These are phyloP conservation scores for Metarhizium brunneum DNA, from an alignment of 2,329 filamentous ascomycete species.

Conservation along the genomic window DNA sequence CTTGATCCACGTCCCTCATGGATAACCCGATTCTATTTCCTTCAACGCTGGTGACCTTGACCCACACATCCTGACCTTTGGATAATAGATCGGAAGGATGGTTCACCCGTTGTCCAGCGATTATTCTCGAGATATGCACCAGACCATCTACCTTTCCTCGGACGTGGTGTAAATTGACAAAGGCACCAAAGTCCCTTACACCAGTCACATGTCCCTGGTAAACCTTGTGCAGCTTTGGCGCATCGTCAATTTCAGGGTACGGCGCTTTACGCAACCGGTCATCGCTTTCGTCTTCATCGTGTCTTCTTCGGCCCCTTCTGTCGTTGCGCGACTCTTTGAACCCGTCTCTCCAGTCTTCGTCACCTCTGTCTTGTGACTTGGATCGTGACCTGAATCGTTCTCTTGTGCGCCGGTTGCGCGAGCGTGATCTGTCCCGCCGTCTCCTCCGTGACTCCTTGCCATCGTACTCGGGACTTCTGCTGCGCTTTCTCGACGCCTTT, in stretches of 20 bases:
- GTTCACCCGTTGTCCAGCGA: conserved; percentile 76
- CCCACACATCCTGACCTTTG: conserved; percentile 74
- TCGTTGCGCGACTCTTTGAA: conserved; percentile 21
- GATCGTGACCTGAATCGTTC: conserved; percentile 27
- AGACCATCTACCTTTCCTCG: conserved; percentile 84
- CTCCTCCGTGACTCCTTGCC: conserved; percentile 30
- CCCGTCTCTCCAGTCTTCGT: conserved; percentile 37
- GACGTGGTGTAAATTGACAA: conserved; percentile 85
- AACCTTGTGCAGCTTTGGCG: conserved; percentile 73
- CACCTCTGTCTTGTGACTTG: conserved; percentile 27
- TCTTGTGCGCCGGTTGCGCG: conserved; percentile 29
- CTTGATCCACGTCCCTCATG: conserved; percentile 96
- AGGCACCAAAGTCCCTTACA: conserved; percentile 90
- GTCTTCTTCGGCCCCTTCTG: conserved; percentile 27
- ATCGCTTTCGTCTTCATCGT: conserved; percentile 36
- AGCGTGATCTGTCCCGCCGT: conserved; percentile 30
- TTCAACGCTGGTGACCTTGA: conserved; percentile 86
- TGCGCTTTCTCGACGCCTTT: conserved; percentile 44
- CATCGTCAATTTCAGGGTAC: conserved; percentile 68
- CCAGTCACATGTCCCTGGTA: conserved; percentile 88
- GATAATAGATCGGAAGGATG: conserved; percentile 84
- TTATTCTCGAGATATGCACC: conserved; percentile 86
- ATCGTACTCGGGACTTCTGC: conserved; percentile 46
- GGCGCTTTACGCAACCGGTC: conserved; percentile 58
- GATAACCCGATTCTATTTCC: conserved; percentile 75